Percentiles rank a stretch among this genome's conserved stretches.
Evolutionary conservation across 1,139 yeast species (phyloP).

Genomic region (Yarrowia galli): DNA sequence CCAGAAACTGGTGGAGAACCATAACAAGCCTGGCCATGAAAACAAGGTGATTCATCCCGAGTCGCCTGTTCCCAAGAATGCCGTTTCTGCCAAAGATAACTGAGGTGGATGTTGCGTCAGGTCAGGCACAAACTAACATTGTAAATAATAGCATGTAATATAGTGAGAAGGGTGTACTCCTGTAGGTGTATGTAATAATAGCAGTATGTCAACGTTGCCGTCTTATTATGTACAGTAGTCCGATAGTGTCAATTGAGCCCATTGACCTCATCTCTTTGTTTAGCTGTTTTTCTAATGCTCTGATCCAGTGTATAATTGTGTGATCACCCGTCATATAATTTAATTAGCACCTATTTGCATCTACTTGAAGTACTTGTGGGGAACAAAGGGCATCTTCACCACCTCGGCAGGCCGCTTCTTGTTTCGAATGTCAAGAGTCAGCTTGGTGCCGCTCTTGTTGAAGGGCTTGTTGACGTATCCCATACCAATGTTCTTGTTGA

Average conservation of each 20-base stretch:
- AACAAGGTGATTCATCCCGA: conserved; percentile 25
- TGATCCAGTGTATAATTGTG: too few relatives aligned
- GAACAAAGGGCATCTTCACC: conserved; percentile 83
- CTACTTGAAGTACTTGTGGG: conserved; percentile 69
- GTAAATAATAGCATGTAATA: conserved; percentile 25
- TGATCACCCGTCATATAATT: too few relatives aligned
- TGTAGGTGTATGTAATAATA: too few relatives aligned
- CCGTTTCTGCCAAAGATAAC: conserved; percentile 21
- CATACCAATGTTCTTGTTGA: conserved; percentile 85
- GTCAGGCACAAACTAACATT: conserved; percentile 10
- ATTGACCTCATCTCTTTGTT: too few relatives aligned
- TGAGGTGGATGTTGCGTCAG: not conserved
- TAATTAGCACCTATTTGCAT: not conserved
- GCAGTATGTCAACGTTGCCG: too few relatives aligned
- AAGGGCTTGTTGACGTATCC: conserved; percentile 80
- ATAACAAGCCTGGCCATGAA: conserved; percentile 36
- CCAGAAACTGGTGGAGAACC: conserved; percentile 22
- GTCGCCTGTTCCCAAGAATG: conserved; percentile 27
- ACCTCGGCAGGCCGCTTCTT: conserved; percentile 77
- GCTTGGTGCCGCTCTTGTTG: conserved; percentile 76
- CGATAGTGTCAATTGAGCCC: too few relatives aligned
- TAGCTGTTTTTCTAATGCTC: too few relatives aligned
- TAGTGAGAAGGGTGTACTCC: not conserved
- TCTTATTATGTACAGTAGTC: too few relatives aligned
- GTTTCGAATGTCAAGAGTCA: conserved; percentile 81